Conservation (phyloP, 177 flowering plant species). For the Vitis hybrid region DNA sequence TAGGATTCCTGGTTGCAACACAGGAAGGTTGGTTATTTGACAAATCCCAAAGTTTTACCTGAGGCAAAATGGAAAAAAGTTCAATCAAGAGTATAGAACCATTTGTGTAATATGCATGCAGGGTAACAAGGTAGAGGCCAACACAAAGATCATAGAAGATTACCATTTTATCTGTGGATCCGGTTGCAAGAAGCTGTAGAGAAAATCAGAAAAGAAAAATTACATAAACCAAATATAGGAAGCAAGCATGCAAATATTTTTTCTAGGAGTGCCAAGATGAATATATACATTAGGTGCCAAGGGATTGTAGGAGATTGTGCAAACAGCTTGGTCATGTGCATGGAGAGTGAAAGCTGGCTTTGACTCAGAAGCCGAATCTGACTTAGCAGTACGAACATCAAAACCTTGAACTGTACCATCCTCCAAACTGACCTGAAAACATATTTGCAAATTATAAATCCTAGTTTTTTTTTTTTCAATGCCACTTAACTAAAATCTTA, state of each 20-base stretch:
- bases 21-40: slow-evolving; percentile 79
- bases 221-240: neutral
- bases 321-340: slow-evolving; percentile 95
- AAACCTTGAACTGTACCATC: slow-evolving; percentile 82
- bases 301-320: slow-evolving; percentile 66
- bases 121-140: neutral
- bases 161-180: slow-evolving; percentile 89
- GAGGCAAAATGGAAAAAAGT: slow-evolving; percentile 1
- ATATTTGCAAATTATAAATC: slow-evolving; percentile 13
- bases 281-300: slow-evolving; percentile 62
- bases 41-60: slow-evolving; percentile 92
- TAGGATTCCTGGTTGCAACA: slow-evolving; percentile 68
- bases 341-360: slow-evolving; percentile 80
- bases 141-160: neutral
- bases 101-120: neutral
- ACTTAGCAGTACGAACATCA: slow-evolving; percentile 69
- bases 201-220: slow-evolving; percentile 9
- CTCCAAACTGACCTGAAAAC: slow-evolving; percentile 82
- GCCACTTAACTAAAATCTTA: too few species aligned
- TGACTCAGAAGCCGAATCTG: slow-evolving; percentile 44
- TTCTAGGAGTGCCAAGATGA: neutral
- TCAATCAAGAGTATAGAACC: too few species aligned
- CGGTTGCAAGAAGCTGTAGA: slow-evolving; percentile 84
- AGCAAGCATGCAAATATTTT: neutral
- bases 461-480: too few species aligned